Evolutionary conservation across 1,284 basidiomycete species (phyloP).

Genomic region (Sporisorium iseilematis-ciliati): DNA sequence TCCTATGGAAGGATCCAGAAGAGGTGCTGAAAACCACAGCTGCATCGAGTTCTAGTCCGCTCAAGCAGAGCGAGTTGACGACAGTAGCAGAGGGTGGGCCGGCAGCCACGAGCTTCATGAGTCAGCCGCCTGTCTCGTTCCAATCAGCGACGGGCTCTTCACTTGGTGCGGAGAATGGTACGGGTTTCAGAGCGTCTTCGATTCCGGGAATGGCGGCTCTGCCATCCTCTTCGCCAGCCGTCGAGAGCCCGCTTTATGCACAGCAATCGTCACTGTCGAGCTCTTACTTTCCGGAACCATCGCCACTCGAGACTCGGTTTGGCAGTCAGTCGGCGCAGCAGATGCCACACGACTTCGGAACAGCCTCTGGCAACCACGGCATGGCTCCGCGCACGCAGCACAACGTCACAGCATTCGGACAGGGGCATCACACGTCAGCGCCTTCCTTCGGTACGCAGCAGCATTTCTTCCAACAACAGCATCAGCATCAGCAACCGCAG

Average conservation of each 20-base stretch:
- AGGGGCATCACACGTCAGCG: neutral
- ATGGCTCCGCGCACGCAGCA: conserved; percentile 14
- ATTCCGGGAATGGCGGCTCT: conserved; percentile 32
- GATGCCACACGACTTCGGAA: neutral
- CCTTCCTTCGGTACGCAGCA: neutral
- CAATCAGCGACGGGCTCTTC: conserved; percentile 15
- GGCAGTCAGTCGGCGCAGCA: neutral
- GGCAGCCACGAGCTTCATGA: conserved; percentile 24
- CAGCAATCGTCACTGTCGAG: conserved; percentile 49
- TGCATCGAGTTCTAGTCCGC: conserved; percentile 15
- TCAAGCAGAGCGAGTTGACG: conserved; percentile 24
- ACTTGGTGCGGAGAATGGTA: neutral
- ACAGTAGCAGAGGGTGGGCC: conserved; percentile 11
- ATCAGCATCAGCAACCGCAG: conserved; percentile 13
- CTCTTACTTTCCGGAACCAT: conserved; percentile 47
- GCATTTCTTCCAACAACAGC: conserved; percentile 8
- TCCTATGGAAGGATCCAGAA: conserved; percentile 51
- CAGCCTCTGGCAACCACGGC: neutral
- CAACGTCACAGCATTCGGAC: neutral
- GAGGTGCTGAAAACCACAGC: conserved; percentile 35
- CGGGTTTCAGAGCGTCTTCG: neutral
- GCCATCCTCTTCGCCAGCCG: conserved; percentile 10
- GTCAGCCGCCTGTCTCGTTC: conserved; percentile 38
- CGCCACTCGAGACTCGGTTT: conserved; percentile 18
- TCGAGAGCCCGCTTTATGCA: conserved; percentile 45